Evolutionary conservation across 331 rosid genomes (phyloP).

Genomic region (Ulmus americana): DNA sequence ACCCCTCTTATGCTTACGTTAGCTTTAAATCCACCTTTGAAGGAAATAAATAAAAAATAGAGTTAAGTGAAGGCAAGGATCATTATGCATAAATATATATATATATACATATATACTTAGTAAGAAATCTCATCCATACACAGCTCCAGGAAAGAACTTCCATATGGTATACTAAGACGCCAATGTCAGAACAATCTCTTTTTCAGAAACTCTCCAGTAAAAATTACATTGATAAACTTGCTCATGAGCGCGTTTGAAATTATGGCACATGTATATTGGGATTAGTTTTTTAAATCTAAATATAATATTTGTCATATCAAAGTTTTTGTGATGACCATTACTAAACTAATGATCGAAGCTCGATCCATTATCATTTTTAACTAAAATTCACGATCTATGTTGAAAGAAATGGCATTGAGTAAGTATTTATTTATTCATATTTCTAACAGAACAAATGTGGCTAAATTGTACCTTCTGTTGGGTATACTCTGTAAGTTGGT

Average conservation of each 20-base stretch:
- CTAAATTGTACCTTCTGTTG: constrained; percentile 44
- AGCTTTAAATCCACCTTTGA: constrained; percentile 65
- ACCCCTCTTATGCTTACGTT: constrained; percentile 46
- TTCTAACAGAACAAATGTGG: constrained; percentile 1
- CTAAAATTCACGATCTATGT: background rate
- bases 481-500: constrained; percentile 46
- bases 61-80: background rate
- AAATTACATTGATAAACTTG: too few species aligned
- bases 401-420: background rate
- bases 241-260: background rate
- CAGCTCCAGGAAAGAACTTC: background rate
- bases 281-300: background rate
- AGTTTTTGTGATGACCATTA: background rate
- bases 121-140: background rate
- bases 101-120: background rate
- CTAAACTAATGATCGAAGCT: background rate
- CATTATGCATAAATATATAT: background rate
- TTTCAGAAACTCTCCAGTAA: too few species aligned
- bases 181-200: too few species aligned
- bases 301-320: background rate
- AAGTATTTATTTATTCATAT: background rate
- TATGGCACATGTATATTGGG: background rate
- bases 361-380: background rate
- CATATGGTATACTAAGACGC: background rate
- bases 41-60: background rate